Base-by-base conservation (phyloP, 176 grass and related monocot species). In the Ensete glaucum region DNA sequence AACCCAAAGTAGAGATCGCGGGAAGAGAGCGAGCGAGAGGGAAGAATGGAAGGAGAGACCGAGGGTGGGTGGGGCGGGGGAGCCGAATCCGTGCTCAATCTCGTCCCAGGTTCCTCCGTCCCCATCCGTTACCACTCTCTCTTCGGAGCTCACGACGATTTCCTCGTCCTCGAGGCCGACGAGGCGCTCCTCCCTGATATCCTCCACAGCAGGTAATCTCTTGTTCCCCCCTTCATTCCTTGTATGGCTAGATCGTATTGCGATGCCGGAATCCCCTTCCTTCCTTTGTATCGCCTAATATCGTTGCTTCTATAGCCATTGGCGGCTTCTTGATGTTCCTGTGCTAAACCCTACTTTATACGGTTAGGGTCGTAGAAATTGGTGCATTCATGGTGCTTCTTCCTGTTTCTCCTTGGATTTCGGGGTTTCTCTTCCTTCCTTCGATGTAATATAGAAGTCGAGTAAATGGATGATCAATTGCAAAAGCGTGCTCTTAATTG, bases 111-210 rank as follows among this genome's bases (percentile, higher is more conserved):
- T 6, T 80, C 68, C 53, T 85, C 86, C 64, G 73, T 91, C 23
- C 89, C 82, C n/a, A 17, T 98, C 27, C 85, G 85, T 23, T 98
- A 98, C 86, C 88, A 98, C 82, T 54, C 76, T 2, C 83, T 78
- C 50, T 98, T 93, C 76, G 90, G 88, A 14, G 65, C 88, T 24
- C 90, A 89, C 56, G 71, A 84, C 25, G 88, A 98, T 66, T 19
- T 98, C 72, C 53, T 98, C 70, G 90, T 98, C 83, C 84, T 98
- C 66, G 90, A 98, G 83, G 85, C 81, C 67, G 83, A 53, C 52
- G 95, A 77, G 26, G 84, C 93, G 27, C 68, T 93, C 60, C 86
- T 98, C 64, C 78, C 77, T 27, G 82, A 98, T 76, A 73, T 98
- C 22, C 86, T 98, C 8, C 82, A 76, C 49, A 56, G 79, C 84